Evolutionary conservation across 2,329 filamentous ascomycete species (phyloP), one percentile per base, ranked within the genome.

Genomic region (Claviceps pazoutovae): DNA sequence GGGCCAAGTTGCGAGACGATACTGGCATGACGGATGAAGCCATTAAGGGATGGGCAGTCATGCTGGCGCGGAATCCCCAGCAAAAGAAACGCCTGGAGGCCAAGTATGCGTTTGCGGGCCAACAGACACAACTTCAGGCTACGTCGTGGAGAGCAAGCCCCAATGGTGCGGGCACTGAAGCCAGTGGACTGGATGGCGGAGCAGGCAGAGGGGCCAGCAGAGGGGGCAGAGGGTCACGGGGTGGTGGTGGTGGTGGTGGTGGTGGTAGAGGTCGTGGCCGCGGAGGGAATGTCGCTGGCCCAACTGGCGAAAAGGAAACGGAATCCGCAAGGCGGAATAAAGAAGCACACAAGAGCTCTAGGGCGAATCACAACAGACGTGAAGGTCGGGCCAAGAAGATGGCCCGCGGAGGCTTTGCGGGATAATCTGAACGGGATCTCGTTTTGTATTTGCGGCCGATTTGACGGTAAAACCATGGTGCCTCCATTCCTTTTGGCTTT

Each of bases 1-100:
- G 93, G 41, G 67, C 66, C 6, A 77, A 76, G 37, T 64, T 98
- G 48, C 85, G 83, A 58, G 75, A 77, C 21, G 82, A 89, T 54
- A 95, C 88, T 1, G 84, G 84, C 4, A 88, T 96, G 88, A 89
- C 88, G 0, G 90, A 97, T 59, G 91, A 97, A 67, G 83, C 85
- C 2, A 84, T 98, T 37, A 93, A 97, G 67, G 93, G 93, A 5
- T 98, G 91, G 90, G 88, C 79, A 0, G 71, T 95, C 48, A 95
- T 97, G 87, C 68, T 96, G 7, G 71, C 73, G 13, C 78, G 90
- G 36, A 84, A 91, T 59, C 77, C 86, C 1, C 78, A 79, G 59
- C 77, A 83, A 54, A 71, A 84, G 64, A 78, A 79, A 52, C 75
- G 78, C 52, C 68, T 97, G 44, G 87, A 95, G 66, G 75, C 75